Evolutionary conservation across 352 stramenopile genomes (phyloP), one percentile per base, ranked within the genome.

Genomic region (Globisporangium polare): DNA sequence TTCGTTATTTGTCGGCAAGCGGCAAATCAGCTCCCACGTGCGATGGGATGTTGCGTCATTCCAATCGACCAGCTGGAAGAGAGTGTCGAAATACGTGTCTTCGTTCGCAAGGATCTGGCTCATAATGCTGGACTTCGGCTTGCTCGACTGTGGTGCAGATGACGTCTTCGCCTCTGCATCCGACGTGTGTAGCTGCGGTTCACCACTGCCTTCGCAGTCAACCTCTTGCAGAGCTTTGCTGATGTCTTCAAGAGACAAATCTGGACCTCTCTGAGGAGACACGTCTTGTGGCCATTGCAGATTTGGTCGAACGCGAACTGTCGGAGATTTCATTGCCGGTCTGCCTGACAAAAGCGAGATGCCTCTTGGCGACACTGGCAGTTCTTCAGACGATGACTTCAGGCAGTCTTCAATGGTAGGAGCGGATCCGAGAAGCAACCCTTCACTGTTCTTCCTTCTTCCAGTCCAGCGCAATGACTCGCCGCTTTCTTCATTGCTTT

Each of bases 1-100:
- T 1, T 75, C 60, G 31, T 83, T 78, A 61, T 89, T 94, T 12
- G 82, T 90, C 4, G 86, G 86, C 6, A 94, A 55, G 6, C 75
- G 69, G 26, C 79, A 91, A 8, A 94, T 63, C 24, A 94, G 58
- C 35, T 90, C 82, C 86, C 86, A 94, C 24, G 79, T 79, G 10
- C 86, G 74, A 52, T 86, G 74, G 0, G 77, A 83, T 0, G 75
- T 91, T 0, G 67, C 35, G 5, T 81, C 72, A 9, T 73, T 52
- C 72, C 67, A 84, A 13, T 85, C 76, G 0, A 90, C 72, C 10
- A 94, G 60, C 15, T 84, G 61, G n/a, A 92, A 71, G 17, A 94
- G 61, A 20, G 71, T 64, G 8, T 79, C 63, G 50, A 94, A 89
- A 26, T 90, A 73, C 4, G 59, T 22, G 8, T 50, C 64, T 66